Evolutionary conservation across 441 rosid species (phyloP).

Genomic region (Gossypium laxum): DNA sequence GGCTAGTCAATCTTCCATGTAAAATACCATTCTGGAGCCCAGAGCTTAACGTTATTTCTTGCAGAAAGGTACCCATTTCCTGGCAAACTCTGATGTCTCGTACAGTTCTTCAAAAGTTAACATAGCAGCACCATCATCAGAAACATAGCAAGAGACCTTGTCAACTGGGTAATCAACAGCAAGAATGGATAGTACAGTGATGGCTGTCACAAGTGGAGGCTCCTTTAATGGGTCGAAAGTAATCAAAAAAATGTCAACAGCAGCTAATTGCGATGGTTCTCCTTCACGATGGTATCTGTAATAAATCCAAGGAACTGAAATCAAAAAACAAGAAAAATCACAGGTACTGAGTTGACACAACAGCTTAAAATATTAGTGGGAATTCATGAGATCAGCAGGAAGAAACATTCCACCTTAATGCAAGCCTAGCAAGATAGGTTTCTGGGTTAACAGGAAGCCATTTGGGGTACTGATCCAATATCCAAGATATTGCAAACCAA

Average conservation of each 20-base stretch:
- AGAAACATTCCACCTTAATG: slow-evolving; percentile 50
- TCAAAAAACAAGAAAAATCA: slow-evolving; percentile 4
- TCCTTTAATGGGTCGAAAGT: slow-evolving; percentile 92
- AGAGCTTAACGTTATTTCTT: slow-evolving; percentile 79
- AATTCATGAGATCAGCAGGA: slow-evolving; percentile 6
- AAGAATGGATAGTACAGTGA: slow-evolving; percentile 85
- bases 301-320: slow-evolving; percentile 5
- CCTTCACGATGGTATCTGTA: slow-evolving; percentile 88
- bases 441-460: slow-evolving; percentile 96
- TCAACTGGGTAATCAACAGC: slow-evolving; percentile 92
- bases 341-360: not conserved
- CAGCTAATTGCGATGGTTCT: slow-evolving; percentile 85
- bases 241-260: slow-evolving; percentile 93
- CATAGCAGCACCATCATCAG: slow-evolving; percentile 98
- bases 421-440: slow-evolving; percentile 91
- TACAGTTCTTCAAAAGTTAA: slow-evolving; percentile 75
- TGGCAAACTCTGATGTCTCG: slow-evolving; percentile 88
- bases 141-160: slow-evolving; percentile 90
- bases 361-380: slow-evolving; percentile 1
- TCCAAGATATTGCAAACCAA: slow-evolving; percentile 99
- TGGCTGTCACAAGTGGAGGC: slow-evolving; percentile 95
- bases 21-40: slow-evolving; percentile 94
- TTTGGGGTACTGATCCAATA: slow-evolving; percentile 94
- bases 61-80: slow-evolving; percentile 89
- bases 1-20: slow-evolving; percentile 77